These are phyloP conservation scores for Hemisphaericaspora xylofermentans DNA, from an alignment of 1,139 yeast species.

Conservation along the genomic window DNA sequence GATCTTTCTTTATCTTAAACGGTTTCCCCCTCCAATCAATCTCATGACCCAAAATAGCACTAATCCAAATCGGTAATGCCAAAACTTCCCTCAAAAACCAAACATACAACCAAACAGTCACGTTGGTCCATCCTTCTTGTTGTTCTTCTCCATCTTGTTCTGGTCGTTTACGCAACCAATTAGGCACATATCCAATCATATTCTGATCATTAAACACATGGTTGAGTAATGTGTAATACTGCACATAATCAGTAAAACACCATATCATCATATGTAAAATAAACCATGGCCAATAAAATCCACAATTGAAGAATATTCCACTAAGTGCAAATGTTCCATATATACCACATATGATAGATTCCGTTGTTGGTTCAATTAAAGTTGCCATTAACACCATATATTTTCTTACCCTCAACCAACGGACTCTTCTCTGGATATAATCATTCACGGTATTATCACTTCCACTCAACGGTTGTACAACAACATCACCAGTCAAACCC, in stretches of 20 bases:
- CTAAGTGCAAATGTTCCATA: constrained; percentile 65
- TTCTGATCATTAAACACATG: constrained; percentile 20
- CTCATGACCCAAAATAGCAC: constrained; percentile 74
- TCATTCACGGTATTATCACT: constrained; percentile 46
- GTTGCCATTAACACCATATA: constrained; percentile 90
- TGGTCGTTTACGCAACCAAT: constrained; percentile 24
- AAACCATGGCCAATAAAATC: constrained; percentile 39
- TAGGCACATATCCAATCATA: constrained; percentile 24
- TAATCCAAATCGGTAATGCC: constrained; percentile 83
- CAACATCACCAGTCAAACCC: constrained; percentile 76
- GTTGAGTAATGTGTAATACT: constrained; percentile 47
- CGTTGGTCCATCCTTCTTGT: too few relatives aligned
- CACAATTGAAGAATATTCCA: constrained; percentile 37
- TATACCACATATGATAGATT: constrained; percentile 64
- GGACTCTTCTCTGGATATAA: constrained; percentile 64
- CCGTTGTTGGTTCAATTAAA: constrained; percentile 83
- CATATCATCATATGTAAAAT: constrained; percentile 58
- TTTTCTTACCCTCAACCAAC: constrained; percentile 89
- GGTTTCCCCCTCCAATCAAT: constrained; percentile 85
- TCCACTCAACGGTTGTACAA: constrained; percentile 71
- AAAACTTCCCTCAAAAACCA: constrained; percentile 73
- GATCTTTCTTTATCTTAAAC: constrained; percentile 67
- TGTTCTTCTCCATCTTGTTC: background rate
- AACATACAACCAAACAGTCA: constrained; percentile 28
- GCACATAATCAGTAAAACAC: constrained; percentile 63